phyloP scores from a whole-genome alignment of 1,139 yeast species.

The Yamadazyma diddensiae region DNA sequence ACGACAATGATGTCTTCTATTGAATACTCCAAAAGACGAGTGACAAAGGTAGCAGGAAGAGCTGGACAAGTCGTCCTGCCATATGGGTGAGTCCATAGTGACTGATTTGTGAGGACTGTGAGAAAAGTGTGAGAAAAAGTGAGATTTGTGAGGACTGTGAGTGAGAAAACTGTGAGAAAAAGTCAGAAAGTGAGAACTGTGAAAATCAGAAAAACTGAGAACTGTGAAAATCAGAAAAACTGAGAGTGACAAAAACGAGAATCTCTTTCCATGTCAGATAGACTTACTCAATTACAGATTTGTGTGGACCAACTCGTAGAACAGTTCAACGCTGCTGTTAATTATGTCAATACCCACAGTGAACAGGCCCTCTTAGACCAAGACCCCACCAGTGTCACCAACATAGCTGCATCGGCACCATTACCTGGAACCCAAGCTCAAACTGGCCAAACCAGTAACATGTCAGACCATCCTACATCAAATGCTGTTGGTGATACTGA shows the following conservation, averaged over 20 bases:
- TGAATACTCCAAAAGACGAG: constrained; percentile 56
- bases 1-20: constrained; percentile 89
- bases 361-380: constrained; percentile 40
- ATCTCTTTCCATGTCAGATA: constrained; percentile 70
- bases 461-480: constrained; percentile 16
- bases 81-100: constrained; percentile 30
- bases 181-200: not conserved
- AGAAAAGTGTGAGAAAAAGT: too few species aligned
- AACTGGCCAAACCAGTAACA: constrained; percentile 9
- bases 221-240: not conserved
- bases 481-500: constrained; percentile 17
- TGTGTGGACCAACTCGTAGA: constrained; percentile 90
- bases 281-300: constrained; percentile 87
- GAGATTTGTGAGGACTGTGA: constrained; percentile 1
- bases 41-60: constrained; percentile 63
- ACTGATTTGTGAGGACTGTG: too few species aligned
- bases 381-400: constrained; percentile 36
- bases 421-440: constrained; percentile 33
- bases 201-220: not conserved
- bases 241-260: not conserved
- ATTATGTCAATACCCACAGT: constrained; percentile 64
- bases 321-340: constrained; percentile 87
- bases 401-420: constrained; percentile 45
- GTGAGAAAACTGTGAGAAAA: not conserved
- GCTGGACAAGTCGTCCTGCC: constrained; percentile 79